Conservation (phyloP, 306 rosid species). For the Trichosanthes cucumerina region DNA sequence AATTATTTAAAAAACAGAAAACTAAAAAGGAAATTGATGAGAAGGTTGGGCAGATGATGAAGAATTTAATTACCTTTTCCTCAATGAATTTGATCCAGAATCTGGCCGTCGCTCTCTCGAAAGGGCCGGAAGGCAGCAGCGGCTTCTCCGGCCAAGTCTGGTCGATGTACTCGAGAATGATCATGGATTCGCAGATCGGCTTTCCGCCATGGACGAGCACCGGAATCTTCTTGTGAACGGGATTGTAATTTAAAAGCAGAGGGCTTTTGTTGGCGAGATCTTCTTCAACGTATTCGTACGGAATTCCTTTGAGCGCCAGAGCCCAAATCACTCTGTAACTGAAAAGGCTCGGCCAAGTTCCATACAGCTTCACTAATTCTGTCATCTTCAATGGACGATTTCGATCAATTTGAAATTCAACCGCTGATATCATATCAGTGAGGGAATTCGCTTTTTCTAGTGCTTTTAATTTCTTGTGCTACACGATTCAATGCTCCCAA, state of each 20-base stretch:
- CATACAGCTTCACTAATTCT: conserved; percentile 21
- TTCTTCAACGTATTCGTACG: conserved; percentile 37
- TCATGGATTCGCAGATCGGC: conserved; percentile 26
- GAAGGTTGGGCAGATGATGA: neutral
- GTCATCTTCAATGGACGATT: conserved; percentile 3
- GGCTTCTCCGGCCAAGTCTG: conserved; percentile 27
- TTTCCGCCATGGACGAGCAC: conserved; percentile 42
- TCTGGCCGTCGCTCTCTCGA: conserved; percentile 22
- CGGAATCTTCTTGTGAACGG: conserved; percentile 36
- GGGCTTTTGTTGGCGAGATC: conserved; percentile 32
- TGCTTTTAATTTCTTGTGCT: neutral
- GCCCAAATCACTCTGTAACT: conserved; percentile 38
- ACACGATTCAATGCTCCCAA: neutral
- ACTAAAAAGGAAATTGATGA: too few species aligned
- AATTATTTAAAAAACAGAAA: too few species aligned
- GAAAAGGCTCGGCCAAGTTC: conserved; percentile 38
- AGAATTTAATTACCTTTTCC: conserved; percentile 14
- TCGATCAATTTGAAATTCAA: neutral
- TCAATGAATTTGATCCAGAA: conserved; percentile 21
- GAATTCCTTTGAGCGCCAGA: conserved; percentile 32
- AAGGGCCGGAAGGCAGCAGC: conserved; percentile 17
- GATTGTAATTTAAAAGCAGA: conserved; percentile 30
- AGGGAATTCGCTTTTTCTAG: neutral
- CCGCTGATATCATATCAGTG: neutral
- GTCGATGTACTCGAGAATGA: conserved; percentile 41